Conservation (phyloP, 2,329 filamentous ascomycete species). For the Rhynchosporium secalis region DNA sequence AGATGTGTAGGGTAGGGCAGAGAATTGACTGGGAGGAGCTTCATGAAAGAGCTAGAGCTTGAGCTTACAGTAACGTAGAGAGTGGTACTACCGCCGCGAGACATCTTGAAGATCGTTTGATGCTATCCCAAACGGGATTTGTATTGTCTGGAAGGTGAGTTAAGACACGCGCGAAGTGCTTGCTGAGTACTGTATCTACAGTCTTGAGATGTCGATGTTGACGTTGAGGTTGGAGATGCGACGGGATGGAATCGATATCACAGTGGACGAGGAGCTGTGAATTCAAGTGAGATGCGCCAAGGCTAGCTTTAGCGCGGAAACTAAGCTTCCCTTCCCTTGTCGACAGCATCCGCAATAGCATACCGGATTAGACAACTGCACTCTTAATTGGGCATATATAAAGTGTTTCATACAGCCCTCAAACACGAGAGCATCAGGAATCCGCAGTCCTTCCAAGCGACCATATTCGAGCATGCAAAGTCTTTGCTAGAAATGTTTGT, state of each 20-base stretch:
- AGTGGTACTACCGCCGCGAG: constrained; percentile 88
- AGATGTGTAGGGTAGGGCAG: not conserved
- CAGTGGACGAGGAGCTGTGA: not conserved
- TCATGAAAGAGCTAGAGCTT: constrained; percentile 1
- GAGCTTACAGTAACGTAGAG: constrained; percentile 78
- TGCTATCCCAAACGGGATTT: not conserved
- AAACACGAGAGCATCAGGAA: too few species aligned
- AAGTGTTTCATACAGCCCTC: too few species aligned
- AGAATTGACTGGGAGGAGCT: not conserved
- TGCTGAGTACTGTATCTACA: not conserved
- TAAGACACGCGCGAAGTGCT: constrained; percentile 7
- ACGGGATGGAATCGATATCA: not conserved
- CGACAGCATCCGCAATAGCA: too few species aligned
- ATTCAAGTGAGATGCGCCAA: constrained; percentile 4
- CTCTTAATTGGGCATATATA: too few species aligned
- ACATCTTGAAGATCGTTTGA: constrained; percentile 58
- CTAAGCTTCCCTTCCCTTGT: too few species aligned
- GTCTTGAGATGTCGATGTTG: constrained; percentile 1
- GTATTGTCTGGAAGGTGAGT: not conserved
- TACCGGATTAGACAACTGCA: too few species aligned
- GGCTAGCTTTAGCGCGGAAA: not conserved
- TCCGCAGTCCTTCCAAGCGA: too few species aligned
- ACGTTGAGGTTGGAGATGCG: not conserved
- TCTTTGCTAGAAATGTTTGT: too few species aligned
- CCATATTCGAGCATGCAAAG: too few species aligned